Evolutionary conservation across 441 rosid species (phyloP), one percentile per base, ranked within the genome.

Genomic region (Biscutella laevigata): DNA sequence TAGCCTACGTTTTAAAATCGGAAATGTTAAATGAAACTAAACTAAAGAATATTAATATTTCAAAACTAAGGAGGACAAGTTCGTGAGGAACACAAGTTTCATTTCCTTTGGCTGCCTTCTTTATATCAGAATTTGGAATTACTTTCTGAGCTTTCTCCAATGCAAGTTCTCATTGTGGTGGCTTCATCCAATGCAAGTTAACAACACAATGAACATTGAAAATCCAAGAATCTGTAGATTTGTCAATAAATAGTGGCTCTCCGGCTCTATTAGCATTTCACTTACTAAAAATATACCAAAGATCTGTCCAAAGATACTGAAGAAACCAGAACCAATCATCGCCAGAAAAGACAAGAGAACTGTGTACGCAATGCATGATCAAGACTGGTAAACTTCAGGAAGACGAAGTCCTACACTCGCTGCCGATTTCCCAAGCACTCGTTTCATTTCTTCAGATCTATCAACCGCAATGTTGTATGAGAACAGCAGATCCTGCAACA

Each of bases 391-490:
- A 30, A 70, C 73, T 37, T 73, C 72, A 30, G 95, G 95, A 67
- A 92, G 96, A 55, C 64, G 81, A 73, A 88, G 95, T 25, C 98
- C 94, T 24, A 91, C 94, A 66, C 94, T 88, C 1, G 69, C 69
- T 14, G 69, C 95, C 34, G 99, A 86, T 72, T 88, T 86, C 22
- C 86, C 77, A 15, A 84, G 74, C 56, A 62, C 55, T 56, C 79
- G 71, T 69, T 77, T 79, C 89, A 88, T 77, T 73, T 92, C 97
- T 1, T 82, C 81, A 6, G 95, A 59, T 69, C 95, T 79, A 63
- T 88, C 96, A 32, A 92, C 90, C 0, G 92, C 95, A 38, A 92
- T 79, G 69, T 82, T 86, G 83, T 92, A 88, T n/a, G 99, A 92
- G 71, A 86, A 83, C 49, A 84, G 47, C 28, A 88, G 58, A 5